phyloP scores from a whole-genome alignment of 2,329 filamentous ascomycete genomes.

The Xenoacremonium recifei region DNA sequence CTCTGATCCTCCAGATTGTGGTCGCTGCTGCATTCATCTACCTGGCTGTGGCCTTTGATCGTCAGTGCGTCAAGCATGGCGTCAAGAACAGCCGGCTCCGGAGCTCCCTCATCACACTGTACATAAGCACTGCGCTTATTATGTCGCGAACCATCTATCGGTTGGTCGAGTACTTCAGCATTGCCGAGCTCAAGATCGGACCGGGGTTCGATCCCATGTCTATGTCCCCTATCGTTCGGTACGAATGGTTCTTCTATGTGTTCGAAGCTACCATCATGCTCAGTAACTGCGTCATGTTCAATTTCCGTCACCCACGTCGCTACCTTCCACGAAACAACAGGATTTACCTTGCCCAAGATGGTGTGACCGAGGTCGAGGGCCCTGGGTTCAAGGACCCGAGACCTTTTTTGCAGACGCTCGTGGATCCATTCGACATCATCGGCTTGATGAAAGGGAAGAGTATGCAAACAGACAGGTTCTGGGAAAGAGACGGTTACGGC shows the following conservation, averaged over 20 bases:
- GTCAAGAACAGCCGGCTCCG: slow-evolving; percentile 32
- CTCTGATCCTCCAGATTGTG: slow-evolving; percentile 53
- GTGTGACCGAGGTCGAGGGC: slow-evolving; percentile 46
- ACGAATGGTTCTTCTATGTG: slow-evolving; percentile 60
- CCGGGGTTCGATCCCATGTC: slow-evolving; percentile 34
- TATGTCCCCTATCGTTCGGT: slow-evolving; percentile 47
- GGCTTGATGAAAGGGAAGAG: slow-evolving; percentile 33
- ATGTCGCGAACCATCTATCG: slow-evolving; percentile 55
- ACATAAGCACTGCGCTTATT: slow-evolving; percentile 49
- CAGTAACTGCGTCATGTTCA: slow-evolving; percentile 48
- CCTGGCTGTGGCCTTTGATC: slow-evolving; percentile 50
- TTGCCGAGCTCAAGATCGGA: slow-evolving; percentile 40
- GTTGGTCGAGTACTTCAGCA: slow-evolving; percentile 56
- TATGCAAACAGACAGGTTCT: slow-evolving; percentile 32
- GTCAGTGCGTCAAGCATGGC: slow-evolving; percentile 36
- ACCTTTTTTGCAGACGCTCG: slow-evolving; percentile 38
- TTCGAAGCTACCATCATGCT: slow-evolving; percentile 57
- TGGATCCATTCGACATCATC: slow-evolving; percentile 40
- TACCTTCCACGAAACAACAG: slow-evolving; percentile 49
- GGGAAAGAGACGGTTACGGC: slow-evolving; percentile 25
- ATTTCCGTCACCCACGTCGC: slow-evolving; percentile 48
- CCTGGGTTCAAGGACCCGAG: slow-evolving; percentile 49
- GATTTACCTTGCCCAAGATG: slow-evolving; percentile 50
- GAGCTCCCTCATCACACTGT: slow-evolving; percentile 46
- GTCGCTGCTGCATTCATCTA: slow-evolving; percentile 49